phyloP scores from a whole-genome alignment of 805 yeast species.

The Barnettozyma siamensis region DNA sequence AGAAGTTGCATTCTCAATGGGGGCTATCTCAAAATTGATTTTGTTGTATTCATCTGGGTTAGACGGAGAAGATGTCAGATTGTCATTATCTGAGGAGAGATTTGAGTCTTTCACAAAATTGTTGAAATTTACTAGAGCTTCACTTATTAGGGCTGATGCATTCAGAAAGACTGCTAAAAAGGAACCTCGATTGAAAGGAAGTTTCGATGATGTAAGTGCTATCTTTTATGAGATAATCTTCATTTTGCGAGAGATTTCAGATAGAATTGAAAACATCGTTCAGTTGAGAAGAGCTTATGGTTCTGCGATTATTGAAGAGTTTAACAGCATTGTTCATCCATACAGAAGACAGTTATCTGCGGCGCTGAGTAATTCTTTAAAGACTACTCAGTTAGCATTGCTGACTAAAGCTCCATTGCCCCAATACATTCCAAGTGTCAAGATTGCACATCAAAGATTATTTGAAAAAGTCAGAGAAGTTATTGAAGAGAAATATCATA shows the following conservation, averaged over 20 bases:
- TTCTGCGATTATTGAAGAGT: conserved; percentile 40
- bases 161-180: conserved; percentile 36
- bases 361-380: conserved; percentile 32
- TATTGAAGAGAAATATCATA: conserved; percentile 25
- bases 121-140: conserved; percentile 33
- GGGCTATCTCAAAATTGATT: conserved; percentile 35
- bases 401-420: conserved; percentile 42
- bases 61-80: conserved; percentile 26
- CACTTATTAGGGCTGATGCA: conserved; percentile 35
- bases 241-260: conserved; percentile 40
- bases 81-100: conserved; percentile 26
- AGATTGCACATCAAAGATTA: conserved; percentile 41
- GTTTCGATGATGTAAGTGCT: conserved; percentile 33
- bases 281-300: conserved; percentile 39
- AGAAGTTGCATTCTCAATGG: conserved; percentile 36
- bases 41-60: conserved; percentile 35
- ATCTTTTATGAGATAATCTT: conserved; percentile 40
- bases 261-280: conserved; percentile 41
- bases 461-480: conserved; percentile 38
- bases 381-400: conserved; percentile 41
- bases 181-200: conserved; percentile 46
- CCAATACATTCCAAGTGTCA: conserved; percentile 44
- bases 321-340: conserved; percentile 33
- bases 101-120: conserved; percentile 28
- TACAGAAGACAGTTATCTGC: conserved; percentile 42